Conservation (phyloP, 2,329 filamentous ascomycete species). For the Pseudogymnoascus sp. region DNA sequence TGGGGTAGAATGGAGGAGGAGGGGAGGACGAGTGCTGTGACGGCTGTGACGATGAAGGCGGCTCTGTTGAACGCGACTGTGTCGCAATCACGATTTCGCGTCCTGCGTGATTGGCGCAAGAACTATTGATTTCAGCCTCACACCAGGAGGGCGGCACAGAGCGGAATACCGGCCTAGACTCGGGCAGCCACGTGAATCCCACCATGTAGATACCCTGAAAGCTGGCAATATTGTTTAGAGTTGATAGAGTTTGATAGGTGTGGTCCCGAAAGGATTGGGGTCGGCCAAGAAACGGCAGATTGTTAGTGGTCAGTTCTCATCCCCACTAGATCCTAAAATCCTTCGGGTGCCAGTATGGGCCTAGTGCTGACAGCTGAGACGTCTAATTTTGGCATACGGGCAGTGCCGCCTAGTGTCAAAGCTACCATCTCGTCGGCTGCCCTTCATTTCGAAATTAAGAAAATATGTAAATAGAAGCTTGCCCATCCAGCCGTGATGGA, state of each 20-base stretch:
- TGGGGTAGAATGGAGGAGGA: not conserved
- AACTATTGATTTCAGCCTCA: not conserved
- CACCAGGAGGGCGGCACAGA: too few relatives aligned
- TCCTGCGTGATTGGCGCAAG: not conserved
- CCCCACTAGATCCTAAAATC: not conserved
- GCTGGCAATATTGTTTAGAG: not conserved
- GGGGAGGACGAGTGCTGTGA: not conserved
- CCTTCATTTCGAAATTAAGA: not conserved
- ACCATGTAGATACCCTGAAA: not conserved
- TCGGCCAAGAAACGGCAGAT: not conserved
- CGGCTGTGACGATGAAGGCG: not conserved
- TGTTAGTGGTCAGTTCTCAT: not conserved
- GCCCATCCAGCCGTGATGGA: not conserved
- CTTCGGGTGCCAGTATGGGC: not conserved
- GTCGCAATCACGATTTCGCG: not conserved
- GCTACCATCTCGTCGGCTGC: not conserved
- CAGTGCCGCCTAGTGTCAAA: not conserved
- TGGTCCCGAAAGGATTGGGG: not conserved
- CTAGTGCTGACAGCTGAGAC: not conserved
- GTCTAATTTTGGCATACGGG: slow-evolving; percentile 2
- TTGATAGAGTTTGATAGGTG: not conserved
- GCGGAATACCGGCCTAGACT: not conserved
- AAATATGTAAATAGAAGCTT: not conserved
- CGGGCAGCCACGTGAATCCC: not conserved
- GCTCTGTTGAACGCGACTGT: not conserved